Conservation (phyloP, 345 rosid genomes). For the Rubroshorea leprosula region DNA sequence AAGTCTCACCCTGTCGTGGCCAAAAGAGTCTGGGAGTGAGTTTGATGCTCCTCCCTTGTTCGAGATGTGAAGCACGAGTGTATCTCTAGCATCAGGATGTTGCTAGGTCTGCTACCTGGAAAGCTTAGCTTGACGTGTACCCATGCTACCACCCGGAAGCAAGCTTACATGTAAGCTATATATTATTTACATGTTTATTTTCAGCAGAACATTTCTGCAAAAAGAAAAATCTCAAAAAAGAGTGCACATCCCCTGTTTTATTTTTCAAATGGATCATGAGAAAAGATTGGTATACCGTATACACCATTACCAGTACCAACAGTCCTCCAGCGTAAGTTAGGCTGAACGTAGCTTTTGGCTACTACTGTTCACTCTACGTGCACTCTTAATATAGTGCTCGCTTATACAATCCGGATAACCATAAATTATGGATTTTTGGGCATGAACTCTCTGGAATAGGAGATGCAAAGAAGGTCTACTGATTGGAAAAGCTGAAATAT, state of each 20-base stretch:
- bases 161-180: background rate
- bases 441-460: constrained; percentile 4
- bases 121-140: background rate
- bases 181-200: background rate
- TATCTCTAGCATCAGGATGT: too few relatives aligned
- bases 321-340: too few relatives aligned
- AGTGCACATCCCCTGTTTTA: constrained; percentile 12
- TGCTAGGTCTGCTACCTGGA: too few relatives aligned
- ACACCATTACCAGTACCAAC: too few relatives aligned
- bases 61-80: constrained; percentile 3
- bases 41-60: constrained; percentile 20
- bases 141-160: background rate
- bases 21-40: constrained; percentile 12
- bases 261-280: constrained; percentile 14
- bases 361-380: background rate
- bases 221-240: background rate
- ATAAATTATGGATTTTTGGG: constrained; percentile 5
- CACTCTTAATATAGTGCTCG: constrained; percentile 7
- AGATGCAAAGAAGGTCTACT: too few relatives aligned
- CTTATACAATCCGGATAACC: constrained; percentile 7
- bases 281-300: background rate
- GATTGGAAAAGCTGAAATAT: background rate
- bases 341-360: background rate
- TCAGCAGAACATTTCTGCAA: background rate
- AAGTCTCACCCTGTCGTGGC: constrained; percentile 20